Evolutionary conservation across 2,329 filamentous ascomycete genomes (phyloP), one percentile per base, ranked within the genome.

Genomic region (Verticillium tricorpus): DNA sequence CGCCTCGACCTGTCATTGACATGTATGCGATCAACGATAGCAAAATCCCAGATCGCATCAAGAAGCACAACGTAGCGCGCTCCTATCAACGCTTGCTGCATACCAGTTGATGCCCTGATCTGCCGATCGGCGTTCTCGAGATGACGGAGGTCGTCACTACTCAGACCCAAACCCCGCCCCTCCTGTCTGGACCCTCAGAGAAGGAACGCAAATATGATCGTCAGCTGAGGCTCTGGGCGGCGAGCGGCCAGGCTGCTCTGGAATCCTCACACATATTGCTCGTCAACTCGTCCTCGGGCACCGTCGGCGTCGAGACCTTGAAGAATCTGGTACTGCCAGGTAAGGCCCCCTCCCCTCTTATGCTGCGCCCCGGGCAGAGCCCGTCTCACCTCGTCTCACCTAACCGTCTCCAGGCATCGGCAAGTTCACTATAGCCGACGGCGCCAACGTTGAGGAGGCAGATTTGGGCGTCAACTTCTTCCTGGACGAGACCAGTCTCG

Each of bases 381-480:
- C 34, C 34, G 2, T 35, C 34, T 35, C 28, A n/a, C 22, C 22
- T 32, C 25, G 17, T 15, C 15, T 17, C 22, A 14, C 35, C 22
- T 54, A 5, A 34, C 25, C n/a, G 56, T 25, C 40, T 19, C 39
- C 56, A 89, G 89, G 93, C 3, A 90, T 98, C 69, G 96, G 95
- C 9, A 86, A 87, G 31, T 99, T 97, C 74, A 96, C 92, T 0
- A 96, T 99, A 64, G 89, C 90, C 59, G 95, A 99, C 70, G 87
- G 90, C 7, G 85, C 87, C 1, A 74, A 83, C 2, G 93, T 99
- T n/a, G 81, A 80, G 1, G 89, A 96, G 67, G 82, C 87, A 52
- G 95, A 99, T 70, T 80, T 99, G 50, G 95, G 96, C 5, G 89
- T 97, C 65, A 99, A 99, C 77, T 99, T 99, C 82, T 99, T 99